Conservation (phyloP, 768 basidiomycete species). For the Tulasnella sp. region DNA sequence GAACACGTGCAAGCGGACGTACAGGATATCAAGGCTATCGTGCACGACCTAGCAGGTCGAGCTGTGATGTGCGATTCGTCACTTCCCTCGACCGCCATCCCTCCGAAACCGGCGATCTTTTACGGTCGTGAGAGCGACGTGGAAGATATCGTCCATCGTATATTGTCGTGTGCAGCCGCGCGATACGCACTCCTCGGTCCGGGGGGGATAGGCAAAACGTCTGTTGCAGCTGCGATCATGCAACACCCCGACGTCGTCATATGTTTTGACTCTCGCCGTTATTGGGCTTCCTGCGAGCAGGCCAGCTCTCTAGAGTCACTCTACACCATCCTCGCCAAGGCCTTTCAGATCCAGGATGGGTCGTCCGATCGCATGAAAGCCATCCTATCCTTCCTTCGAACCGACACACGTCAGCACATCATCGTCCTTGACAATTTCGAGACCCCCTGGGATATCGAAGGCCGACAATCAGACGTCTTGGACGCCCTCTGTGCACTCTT, state of each 20-base stretch:
- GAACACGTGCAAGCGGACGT: no score
- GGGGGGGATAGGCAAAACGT: slow-evolving; percentile 34
- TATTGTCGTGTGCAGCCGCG: neutral
- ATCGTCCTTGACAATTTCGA: slow-evolving; percentile 35
- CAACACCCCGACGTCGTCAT: slow-evolving; percentile 14
- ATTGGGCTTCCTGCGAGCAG: no score
- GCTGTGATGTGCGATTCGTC: no score
- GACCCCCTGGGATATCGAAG: slow-evolving; percentile 29
- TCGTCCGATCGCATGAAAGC: neutral
- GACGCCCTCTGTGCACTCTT: slow-evolving; percentile 23
- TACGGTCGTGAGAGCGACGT: no score
- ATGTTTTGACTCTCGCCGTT: no score
- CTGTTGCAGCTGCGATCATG: slow-evolving; percentile 28
- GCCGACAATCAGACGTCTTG: slow-evolving; percentile 21
- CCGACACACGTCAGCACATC: slow-evolving; percentile 22
- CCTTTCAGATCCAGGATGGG: no score
- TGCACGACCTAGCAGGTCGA: no score
- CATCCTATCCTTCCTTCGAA: slow-evolving; percentile 21
- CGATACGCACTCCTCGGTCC: slow-evolving; percentile 21
- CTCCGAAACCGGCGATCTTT: no score
- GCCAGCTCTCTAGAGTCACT: no score
- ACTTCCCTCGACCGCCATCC: no score
- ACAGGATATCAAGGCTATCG: no score
- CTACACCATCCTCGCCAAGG: neutral
- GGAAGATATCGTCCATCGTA: no score